phyloP scores from a whole-genome alignment of 2,329 filamentous ascomycete species.

The Fusarium neocosmosporiellum region DNA sequence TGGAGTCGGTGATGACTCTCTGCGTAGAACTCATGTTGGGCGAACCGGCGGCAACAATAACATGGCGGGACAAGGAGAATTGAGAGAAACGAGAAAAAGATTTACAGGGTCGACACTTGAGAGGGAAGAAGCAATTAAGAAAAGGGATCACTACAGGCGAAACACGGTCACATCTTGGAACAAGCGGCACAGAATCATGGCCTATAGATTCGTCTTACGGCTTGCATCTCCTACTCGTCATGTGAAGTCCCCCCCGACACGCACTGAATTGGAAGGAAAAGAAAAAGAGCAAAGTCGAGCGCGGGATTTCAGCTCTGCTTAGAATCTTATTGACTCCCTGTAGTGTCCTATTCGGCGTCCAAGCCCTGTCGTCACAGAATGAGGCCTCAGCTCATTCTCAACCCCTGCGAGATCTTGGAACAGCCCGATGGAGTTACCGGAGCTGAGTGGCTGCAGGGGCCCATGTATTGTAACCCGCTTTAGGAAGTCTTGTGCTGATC shows the following conservation, averaged over 20 bases:
- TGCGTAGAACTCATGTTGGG: constrained; percentile 38
- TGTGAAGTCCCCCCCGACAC: neutral
- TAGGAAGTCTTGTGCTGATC: neutral
- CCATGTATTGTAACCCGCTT: neutral
- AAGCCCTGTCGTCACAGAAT: neutral
- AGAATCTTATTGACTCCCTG: neutral
- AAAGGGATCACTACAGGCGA: neutral
- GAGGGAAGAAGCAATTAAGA: neutral
- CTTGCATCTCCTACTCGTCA: neutral
- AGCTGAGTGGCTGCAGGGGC: neutral
- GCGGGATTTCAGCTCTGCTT: neutral
- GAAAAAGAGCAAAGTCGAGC: neutral
- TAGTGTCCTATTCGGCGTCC: neutral
- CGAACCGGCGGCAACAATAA: neutral
- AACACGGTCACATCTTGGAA: neutral
- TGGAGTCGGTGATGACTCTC: constrained; percentile 40
- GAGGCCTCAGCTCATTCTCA: neutral
- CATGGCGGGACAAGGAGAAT: neutral
- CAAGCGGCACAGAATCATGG: neutral
- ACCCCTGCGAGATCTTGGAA: neutral
- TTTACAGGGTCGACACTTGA: neutral
- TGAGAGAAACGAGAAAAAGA: neutral
- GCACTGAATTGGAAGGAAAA: neutral
- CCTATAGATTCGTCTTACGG: neutral
- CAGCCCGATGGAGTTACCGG: neutral